Evolutionary conservation across 2,329 filamentous ascomycete species (phyloP), one percentile per base, ranked within the genome.

Genomic region (Dactylella cylindrospora): DNA sequence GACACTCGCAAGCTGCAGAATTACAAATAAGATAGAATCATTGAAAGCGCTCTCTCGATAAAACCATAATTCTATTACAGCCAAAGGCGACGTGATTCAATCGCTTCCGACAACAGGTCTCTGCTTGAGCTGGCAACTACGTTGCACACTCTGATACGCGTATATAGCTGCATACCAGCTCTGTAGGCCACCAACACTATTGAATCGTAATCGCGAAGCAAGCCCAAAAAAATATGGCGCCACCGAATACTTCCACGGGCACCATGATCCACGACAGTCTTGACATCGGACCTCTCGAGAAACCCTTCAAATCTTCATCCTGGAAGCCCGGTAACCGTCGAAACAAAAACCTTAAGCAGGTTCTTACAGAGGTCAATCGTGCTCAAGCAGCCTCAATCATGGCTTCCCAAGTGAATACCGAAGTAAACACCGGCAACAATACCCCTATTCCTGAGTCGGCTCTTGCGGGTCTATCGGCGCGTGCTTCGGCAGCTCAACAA

Each of bases 311-410:
- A 73, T 95, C 90, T 72, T 78, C 86, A 2, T 77, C 83, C 72
- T 98, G 93, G 93, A 90, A 88, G 71, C 89, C 93, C 12, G 89
- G 91, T 67, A 86, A 90, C 74, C 90, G 93, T 45, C 88, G 93
- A 74, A 98, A 98, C 81, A 98, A 98, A 78, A 97, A 95, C 74
- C 85, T 97, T 74, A 97, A 97, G 75, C 88, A 95, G 69, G 93
- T 98, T 65, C 80, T 98, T 64, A 86, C 89, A 60, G 93, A 98
- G 70, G 88, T 86, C 9, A 83, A 87, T 17, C 85, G 89, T 68
- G 88, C 86, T 71, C 91, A 97, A 76, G 88, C 89, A n/a, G 59
- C 68, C 74, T 81, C 45, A 80, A 79, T 31, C 83, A 77, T 81
- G 81, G 5, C 77, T 71, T 2, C 68, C 10, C 59, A 64, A 25